Percentiles rank a stretch among this genome's conserved stretches.
phyloP scores from a whole-genome alignment of 352 stramenopile species.

The Phytophthora fragariaefolia region DNA sequence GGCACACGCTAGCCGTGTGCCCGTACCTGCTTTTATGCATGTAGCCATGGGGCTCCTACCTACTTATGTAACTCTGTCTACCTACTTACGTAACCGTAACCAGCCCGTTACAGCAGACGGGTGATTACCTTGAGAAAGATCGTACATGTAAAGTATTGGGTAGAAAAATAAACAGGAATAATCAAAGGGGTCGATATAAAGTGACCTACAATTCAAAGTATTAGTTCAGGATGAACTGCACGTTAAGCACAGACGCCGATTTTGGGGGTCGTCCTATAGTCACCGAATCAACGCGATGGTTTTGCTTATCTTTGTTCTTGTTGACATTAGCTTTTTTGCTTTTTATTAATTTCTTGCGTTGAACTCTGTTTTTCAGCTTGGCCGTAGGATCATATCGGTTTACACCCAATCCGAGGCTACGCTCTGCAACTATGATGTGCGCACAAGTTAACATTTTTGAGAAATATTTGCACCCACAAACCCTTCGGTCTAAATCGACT shows the following conservation, averaged over 20 bases:
- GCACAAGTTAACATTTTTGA: neutral
- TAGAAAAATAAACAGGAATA: neutral
- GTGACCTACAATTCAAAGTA: no score
- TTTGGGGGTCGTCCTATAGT: neutral
- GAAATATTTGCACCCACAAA: neutral
- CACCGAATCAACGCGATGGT: no score
- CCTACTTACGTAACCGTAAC: no score
- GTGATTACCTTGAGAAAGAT: no score
- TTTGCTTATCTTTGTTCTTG: neutral
- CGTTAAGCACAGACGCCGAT: neutral
- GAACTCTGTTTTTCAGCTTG: neutral
- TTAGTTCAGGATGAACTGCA: neutral
- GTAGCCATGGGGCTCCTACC: no score
- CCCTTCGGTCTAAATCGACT: neutral
- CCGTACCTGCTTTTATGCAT: no score
- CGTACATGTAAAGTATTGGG: neutral
- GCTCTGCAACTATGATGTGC: neutral
- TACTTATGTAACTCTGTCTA: no score
- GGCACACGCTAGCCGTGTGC: no score
- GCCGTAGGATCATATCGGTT: neutral
- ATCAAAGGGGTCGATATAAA: neutral
- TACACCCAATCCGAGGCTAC: neutral
- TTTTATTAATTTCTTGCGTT: neutral
- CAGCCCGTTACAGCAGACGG: no score
- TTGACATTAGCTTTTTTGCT: neutral